phyloP scores from a whole-genome alignment of 1,139 yeast genomes.

The Nakaseomyces nivariensis region DNA sequence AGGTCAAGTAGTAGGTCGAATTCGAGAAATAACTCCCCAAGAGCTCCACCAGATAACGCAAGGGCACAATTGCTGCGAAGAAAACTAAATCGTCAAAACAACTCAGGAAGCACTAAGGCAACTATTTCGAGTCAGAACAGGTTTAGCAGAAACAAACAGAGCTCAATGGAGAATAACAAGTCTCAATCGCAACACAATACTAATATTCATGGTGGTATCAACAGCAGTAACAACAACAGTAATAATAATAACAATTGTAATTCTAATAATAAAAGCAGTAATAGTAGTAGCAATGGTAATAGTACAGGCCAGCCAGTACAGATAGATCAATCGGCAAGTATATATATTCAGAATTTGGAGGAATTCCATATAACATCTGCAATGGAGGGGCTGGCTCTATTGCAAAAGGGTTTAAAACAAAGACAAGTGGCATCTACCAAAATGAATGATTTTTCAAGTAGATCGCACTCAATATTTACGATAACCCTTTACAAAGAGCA shows the following conservation, averaged over 20 bases:
- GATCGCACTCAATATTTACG: conserved; percentile 68
- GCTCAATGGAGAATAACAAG: conserved; percentile 5
- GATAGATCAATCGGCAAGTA: conserved; percentile 23
- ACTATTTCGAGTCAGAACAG: neutral
- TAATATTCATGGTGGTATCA: conserved; percentile 7
- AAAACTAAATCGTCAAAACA: neutral
- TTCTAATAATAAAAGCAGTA: neutral
- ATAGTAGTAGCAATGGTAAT: conserved; percentile 3
- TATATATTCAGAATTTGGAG: conserved; percentile 45
- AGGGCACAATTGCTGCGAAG: conserved; percentile 3
- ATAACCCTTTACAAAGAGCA: conserved; percentile 43
- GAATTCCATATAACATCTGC: conserved; percentile 47
- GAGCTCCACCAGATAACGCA: conserved; percentile 5
- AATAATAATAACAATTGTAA: conserved; percentile 3
- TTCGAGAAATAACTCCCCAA: conserved; percentile 16
- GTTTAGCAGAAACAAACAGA: conserved; percentile 6
- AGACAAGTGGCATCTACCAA: conserved; percentile 62
- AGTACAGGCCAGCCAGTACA: conserved; percentile 5
- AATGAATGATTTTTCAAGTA: conserved; percentile 57
- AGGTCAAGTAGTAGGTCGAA: conserved; percentile 10
- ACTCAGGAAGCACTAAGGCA: conserved; percentile 1
- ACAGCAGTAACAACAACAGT: conserved; percentile 4
- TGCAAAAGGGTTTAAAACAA: conserved; percentile 46
- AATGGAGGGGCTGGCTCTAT: conserved; percentile 42
- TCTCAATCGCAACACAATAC: conserved; percentile 8